phyloP scores from a whole-genome alignment of 2,329 filamentous ascomycete genomes.

The Calonectria pteridis region DNA sequence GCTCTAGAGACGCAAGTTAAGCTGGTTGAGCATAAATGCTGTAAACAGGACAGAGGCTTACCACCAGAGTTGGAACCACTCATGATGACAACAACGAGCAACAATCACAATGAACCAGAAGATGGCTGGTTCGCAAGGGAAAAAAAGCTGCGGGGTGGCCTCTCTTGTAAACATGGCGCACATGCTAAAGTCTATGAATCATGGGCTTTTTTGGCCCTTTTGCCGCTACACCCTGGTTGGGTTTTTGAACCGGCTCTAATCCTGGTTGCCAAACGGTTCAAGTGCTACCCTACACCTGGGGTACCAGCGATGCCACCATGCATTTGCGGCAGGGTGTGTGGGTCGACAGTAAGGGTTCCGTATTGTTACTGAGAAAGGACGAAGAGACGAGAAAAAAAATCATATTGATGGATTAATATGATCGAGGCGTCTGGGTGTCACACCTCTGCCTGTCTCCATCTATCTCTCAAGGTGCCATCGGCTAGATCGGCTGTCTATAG shows the following conservation, averaged over 20 bases:
- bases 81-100: background rate
- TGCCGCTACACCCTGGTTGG: background rate
- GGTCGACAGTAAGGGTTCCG: background rate
- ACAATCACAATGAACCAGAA: background rate
- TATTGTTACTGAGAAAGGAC: background rate
- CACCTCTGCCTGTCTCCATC: background rate
- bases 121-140: background rate
- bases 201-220: background rate
- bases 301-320: background rate
- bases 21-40: background rate
- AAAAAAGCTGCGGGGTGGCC: background rate
- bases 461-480: background rate
- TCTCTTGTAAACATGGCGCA: background rate
- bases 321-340: background rate
- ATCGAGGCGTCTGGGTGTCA: background rate
- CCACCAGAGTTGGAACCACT: conserved; percentile 18
- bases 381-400: background rate
- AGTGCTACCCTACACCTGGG: background rate
- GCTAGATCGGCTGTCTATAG: background rate
- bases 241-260: background rate
- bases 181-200: background rate
- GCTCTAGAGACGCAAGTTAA: conserved; percentile 13
- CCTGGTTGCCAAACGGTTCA: background rate
- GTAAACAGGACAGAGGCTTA: background rate
- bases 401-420: background rate